Conservation (phyloP, 805 yeast genomes). For the Candida loeiensis region DNA sequence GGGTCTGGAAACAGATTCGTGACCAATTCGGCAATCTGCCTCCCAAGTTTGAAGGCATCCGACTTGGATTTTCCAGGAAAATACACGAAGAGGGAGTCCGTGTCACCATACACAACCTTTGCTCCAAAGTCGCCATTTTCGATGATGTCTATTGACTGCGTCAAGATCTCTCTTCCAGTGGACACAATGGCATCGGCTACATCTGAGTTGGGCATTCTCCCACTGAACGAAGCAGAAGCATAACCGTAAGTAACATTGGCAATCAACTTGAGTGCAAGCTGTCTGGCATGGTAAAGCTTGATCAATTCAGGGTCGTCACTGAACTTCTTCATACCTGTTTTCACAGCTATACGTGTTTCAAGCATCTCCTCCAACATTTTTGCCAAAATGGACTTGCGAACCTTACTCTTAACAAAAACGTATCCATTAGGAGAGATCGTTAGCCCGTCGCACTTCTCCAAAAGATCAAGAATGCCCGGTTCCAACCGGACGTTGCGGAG, state of each 20-base stretch:
- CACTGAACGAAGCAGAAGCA: conserved; percentile 90
- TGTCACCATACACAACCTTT: conserved; percentile 93
- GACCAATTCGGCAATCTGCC: conserved; percentile 60
- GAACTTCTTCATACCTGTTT: conserved; percentile 62
- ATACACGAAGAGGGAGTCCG: conserved; percentile 89
- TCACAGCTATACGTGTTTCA: conserved; percentile 75
- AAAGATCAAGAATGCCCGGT: conserved; percentile 51
- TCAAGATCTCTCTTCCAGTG: conserved; percentile 82
- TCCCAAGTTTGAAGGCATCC: conserved; percentile 78
- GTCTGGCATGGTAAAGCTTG: conserved; percentile 68
- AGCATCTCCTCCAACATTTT: conserved; percentile 82
- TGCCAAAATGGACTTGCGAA: conserved; percentile 71
- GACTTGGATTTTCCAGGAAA: conserved; percentile 75
- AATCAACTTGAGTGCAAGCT: conserved; percentile 79
- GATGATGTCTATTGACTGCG: conserved; percentile 64
- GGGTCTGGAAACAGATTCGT: conserved; percentile 77
- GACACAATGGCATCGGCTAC: conserved; percentile 93
- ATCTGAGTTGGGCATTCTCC: conserved; percentile 96
- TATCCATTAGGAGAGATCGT: conserved; percentile 84
- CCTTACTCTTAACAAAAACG: conserved; percentile 62
- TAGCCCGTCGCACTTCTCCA: conserved; percentile 48
- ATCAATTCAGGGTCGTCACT: conserved; percentile 45
- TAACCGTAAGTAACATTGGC: conserved; percentile 98
- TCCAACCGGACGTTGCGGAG: conserved; percentile 44
- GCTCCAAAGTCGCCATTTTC: conserved; percentile 76